phyloP scores from a whole-genome alignment of 345 rosid species.

The Eutrema japonicum region DNA sequence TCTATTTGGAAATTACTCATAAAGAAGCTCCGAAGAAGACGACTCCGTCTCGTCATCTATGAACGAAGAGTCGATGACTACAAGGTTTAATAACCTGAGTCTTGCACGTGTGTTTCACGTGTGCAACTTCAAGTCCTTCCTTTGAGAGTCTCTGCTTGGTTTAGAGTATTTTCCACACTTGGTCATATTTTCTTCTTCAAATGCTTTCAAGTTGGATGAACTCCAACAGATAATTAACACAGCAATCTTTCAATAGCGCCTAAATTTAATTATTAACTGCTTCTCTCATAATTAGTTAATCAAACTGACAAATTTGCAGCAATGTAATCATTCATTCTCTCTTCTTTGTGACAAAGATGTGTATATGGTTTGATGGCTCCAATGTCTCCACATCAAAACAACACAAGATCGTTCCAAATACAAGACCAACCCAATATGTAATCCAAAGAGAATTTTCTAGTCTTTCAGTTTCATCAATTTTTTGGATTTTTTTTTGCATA shows the following conservation, averaged over 20 bases:
- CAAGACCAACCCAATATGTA: constrained; percentile 21
- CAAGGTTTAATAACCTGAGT: too few relatives aligned
- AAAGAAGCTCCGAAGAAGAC: too few relatives aligned
- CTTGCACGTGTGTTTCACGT: too few relatives aligned
- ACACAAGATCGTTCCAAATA: constrained; percentile 21
- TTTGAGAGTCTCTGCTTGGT: too few relatives aligned
- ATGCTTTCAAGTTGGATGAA: too few relatives aligned
- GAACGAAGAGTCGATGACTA: too few relatives aligned
- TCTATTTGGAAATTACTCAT: too few relatives aligned
- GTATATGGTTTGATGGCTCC: not conserved
- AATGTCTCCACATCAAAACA: constrained; percentile 26
- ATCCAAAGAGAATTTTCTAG: constrained; percentile 18
- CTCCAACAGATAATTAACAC: not conserved
- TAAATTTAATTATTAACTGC: not conserved
- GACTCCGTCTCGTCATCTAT: too few relatives aligned
- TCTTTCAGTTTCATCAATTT: constrained; percentile 14
- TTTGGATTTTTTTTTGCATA: constrained; percentile 9
- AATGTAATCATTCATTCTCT: not conserved
- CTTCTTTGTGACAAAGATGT: not conserved
- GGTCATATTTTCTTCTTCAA: too few relatives aligned
- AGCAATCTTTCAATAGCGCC: not conserved
- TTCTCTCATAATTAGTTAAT: not conserved
- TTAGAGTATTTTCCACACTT: too few relatives aligned
- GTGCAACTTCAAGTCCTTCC: too few relatives aligned
- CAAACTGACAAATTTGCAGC: not conserved